phyloP scores from a whole-genome alignment of 495 filamentous ascomycete species.

The Penicillium subrubescens region DNA sequence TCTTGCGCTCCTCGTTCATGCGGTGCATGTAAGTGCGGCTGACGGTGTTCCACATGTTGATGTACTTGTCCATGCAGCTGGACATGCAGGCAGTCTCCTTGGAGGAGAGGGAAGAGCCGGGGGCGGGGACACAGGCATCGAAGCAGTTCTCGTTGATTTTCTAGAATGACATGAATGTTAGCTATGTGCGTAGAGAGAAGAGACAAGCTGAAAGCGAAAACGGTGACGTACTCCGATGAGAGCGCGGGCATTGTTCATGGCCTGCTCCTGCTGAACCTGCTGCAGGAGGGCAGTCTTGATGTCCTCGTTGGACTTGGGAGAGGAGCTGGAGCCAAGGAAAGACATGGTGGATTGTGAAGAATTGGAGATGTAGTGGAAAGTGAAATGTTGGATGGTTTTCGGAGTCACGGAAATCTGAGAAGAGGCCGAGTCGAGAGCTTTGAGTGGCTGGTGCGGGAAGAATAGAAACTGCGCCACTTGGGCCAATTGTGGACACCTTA shows the following conservation, averaged over 20 bases:
- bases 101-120: conserved; percentile 71
- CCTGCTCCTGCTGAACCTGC: conserved; percentile 73
- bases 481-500: conserved; percentile 14
- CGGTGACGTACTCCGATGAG: conserved; percentile 67
- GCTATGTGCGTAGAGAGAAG: neutral
- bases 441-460: conserved; percentile 1
- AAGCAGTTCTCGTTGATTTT: conserved; percentile 98
- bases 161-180: conserved; percentile 46
- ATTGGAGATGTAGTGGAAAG: conserved; percentile 7
- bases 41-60: conserved; percentile 86
- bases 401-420: conserved; percentile 5
- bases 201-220: neutral
- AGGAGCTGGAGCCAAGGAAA: conserved; percentile 40
- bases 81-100: conserved; percentile 78
- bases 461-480: neutral
- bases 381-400: neutral
- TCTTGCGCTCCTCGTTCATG: conserved; percentile 64
- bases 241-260: conserved; percentile 70
- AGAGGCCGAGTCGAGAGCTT: neutral
- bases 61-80: conserved; percentile 97
- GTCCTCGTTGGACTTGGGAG: conserved; percentile 53
- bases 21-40: conserved; percentile 72
- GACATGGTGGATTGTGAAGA: conserved; percentile 35
- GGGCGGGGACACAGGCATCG: conserved; percentile 86
- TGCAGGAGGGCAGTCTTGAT: conserved; percentile 71